Evolutionary conservation across 345 rosid species (phyloP).

Genomic region (Erodium maritimum): DNA sequence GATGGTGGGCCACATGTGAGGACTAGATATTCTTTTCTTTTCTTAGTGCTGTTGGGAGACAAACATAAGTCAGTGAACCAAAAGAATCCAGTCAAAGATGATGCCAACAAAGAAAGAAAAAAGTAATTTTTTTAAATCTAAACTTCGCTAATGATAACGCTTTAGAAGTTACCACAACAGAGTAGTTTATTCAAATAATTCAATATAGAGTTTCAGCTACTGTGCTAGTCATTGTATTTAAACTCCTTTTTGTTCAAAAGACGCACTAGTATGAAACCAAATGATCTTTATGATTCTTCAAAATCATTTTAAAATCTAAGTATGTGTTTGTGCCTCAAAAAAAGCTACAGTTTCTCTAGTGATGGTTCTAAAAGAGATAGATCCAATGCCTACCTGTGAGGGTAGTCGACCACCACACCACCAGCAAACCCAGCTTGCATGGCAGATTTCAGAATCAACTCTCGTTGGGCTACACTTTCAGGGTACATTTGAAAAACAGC

Average conservation of each 20-base stretch:
- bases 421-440: slow-evolving; percentile 91
- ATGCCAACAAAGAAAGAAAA: no score
- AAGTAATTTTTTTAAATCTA: no score
- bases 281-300: not conserved
- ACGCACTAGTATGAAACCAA: not conserved
- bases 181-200: not conserved
- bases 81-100: not conserved
- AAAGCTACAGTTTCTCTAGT: not conserved
- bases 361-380: not conserved
- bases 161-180: not conserved
- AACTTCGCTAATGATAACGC: not conserved
- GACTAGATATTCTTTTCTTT: slow-evolving; percentile 74
- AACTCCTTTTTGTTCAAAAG: not conserved
- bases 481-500: slow-evolving; percentile 91
- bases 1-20: slow-evolving; percentile 75
- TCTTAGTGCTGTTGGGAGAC: slow-evolving; percentile 42
- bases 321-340: not conserved
- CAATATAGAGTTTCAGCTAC: not conserved
- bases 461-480: slow-evolving; percentile 69
- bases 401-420: slow-evolving; percentile 82
- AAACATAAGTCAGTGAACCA: not conserved
- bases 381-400: slow-evolving; percentile 52
- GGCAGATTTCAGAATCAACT: slow-evolving; percentile 67
- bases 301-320: no score
- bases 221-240: not conserved